Base-by-base conservation (phyloP, 345 rosid genomes). In the Arabidopsis suecica region DNA sequence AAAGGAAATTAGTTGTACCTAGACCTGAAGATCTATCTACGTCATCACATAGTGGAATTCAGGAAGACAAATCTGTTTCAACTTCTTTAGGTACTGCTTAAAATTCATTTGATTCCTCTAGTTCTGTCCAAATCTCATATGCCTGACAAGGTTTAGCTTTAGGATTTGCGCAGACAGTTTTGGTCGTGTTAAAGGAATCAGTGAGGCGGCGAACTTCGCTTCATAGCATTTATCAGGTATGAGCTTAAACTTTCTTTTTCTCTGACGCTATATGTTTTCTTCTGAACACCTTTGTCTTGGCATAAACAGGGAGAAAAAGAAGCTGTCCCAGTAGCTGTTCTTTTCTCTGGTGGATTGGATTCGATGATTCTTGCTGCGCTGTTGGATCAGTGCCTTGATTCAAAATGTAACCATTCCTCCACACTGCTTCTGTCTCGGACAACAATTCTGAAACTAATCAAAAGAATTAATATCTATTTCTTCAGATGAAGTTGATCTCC, bases 261-360 rank as follows among this genome's bases (percentile, higher is more conserved):
- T 44, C 51, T 9, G n/a, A 44, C 1, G 23, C 6, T 8, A 3
- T 28, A 8, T 44, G n/a, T 44, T 28, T 28, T 28, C 14, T 44
- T 58, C 42, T 5, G 5, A 66, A 22, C 38, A 33, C 2, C 40
- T 51, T 54, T n/a, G 3, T 63, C 34, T 60, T 50, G 80, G 25
- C 53, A 71, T 74, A 68, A 57, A 23, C 79, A 89, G 97, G 88
- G 73, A 63, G 83, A 77, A 69, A 68, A 76, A 63, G 91, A 82
- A 66, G 73, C 38, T 69, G 84, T 68, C 58, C 97, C 97, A 1
- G 88, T 90, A 44, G 99, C 97, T 42, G 88, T 95, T 71, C 90
- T 95, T 48, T 92, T 95, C 80, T 95, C 99, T 57, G 97, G 99
- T 49, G 99, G 99, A 71, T 77, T 92, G 68, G 99, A 95, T 82